These are phyloP conservation scores for Sphenostylis stenocarpa DNA, from an alignment of 306 rosid genomes.

Conservation along the genomic window DNA sequence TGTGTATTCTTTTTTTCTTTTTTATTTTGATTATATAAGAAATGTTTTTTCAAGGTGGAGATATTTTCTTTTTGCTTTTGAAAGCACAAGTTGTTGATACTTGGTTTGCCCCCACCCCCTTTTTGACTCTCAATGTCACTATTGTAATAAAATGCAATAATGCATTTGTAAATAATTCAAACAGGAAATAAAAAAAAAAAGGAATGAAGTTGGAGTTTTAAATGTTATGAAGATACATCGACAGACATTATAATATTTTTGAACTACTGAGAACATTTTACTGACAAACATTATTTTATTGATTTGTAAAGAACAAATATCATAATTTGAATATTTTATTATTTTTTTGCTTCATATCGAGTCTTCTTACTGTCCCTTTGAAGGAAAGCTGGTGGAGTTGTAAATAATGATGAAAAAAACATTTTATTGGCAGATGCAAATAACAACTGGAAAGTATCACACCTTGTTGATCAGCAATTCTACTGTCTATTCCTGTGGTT, in stretches of 20 bases:
- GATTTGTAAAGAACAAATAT: background rate
- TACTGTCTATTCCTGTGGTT: conserved; percentile 85
- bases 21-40: background rate
- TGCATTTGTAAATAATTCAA: background rate
- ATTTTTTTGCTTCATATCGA: background rate
- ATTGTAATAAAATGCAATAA: background rate
- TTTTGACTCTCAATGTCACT: background rate
- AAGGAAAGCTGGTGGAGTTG: conserved; percentile 5
- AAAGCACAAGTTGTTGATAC: background rate
- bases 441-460: conserved; percentile 83
- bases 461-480: conserved; percentile 77
- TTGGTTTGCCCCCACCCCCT: background rate
- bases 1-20: background rate
- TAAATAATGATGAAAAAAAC: conserved; percentile 29
- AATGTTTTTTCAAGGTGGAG: background rate
- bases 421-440: conserved; percentile 76
- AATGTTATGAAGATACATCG: background rate
- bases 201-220: background rate
- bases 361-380: background rate
- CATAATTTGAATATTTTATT: background rate
- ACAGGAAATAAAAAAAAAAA: background rate
- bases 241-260: background rate
- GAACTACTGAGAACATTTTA: background rate
- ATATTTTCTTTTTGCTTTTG: background rate
- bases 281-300: background rate